Conservation (phyloP, 352 stramenopile species). For the Globisporangium perplexum region DNA sequence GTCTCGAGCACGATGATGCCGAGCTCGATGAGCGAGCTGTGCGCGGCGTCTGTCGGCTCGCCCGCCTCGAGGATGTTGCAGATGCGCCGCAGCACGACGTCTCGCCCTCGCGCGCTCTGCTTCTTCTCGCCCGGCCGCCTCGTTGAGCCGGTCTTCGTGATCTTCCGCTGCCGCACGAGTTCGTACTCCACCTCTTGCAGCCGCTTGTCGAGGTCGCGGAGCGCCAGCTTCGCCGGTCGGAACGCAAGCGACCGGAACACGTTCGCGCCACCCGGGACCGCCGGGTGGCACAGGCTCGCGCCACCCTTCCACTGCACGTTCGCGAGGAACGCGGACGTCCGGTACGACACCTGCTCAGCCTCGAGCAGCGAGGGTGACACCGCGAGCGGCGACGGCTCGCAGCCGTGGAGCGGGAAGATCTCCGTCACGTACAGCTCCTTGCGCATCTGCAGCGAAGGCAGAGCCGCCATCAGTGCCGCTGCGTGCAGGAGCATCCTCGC, state of each 20-base stretch:
- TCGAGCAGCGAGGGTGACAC: slow-evolving; percentile 8
- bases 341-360: slow-evolving; percentile 13
- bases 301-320: slow-evolving; percentile 64
- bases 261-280: slow-evolving; percentile 30
- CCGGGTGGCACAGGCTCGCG: slow-evolving; percentile 53
- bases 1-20: slow-evolving; percentile 71
- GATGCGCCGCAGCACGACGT: slow-evolving; percentile 68
- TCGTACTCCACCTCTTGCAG: slow-evolving; percentile 55
- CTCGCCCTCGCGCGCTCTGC: slow-evolving; percentile 40
- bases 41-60: slow-evolving; percentile 42
- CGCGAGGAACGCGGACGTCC: slow-evolving; percentile 53
- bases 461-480: no score
- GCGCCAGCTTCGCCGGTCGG: slow-evolving; percentile 51
- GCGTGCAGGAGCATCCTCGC: no score
- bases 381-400: slow-evolving; percentile 38
- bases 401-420: slow-evolving; percentile 63
- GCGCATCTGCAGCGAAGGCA: slow-evolving; percentile 17
- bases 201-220: slow-evolving; percentile 63
- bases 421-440: slow-evolving; percentile 45
- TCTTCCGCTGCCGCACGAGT: slow-evolving; percentile 41
- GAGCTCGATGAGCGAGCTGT: slow-evolving; percentile 63
- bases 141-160: slow-evolving; percentile 34
- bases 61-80: slow-evolving; percentile 61
- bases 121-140: slow-evolving; percentile 44
- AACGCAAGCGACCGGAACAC: slow-evolving; percentile 67